phyloP scores from a whole-genome alignment of 345 rosid species.

The Isatis tinctoria region DNA sequence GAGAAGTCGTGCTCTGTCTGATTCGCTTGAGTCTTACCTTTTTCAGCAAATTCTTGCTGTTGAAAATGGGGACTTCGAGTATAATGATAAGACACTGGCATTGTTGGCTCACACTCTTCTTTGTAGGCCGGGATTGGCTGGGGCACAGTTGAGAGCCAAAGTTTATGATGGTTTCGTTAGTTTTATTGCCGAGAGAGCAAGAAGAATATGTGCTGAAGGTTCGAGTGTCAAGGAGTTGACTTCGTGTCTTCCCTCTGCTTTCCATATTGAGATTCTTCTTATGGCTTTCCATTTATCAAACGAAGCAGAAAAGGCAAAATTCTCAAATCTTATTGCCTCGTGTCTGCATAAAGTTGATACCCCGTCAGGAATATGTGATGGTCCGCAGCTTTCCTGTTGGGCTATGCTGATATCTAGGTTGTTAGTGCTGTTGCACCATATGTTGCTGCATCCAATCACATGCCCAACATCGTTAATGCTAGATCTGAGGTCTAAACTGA shows the following conservation, averaged over 20 bases:
- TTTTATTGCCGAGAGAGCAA: slow-evolving; percentile 57
- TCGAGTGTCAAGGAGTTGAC: slow-evolving; percentile 59
- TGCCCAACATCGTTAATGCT: slow-evolving; percentile 74
- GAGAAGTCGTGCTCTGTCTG: slow-evolving; percentile 51
- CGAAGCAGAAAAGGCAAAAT: slow-evolving; percentile 56
- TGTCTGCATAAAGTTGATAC: slow-evolving; percentile 44
- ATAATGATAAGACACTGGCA: slow-evolving; percentile 67
- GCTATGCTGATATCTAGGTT: slow-evolving; percentile 82
- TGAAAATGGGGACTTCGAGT: slow-evolving; percentile 59
- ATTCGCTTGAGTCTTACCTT: slow-evolving; percentile 69
- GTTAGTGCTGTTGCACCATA: slow-evolving; percentile 76
- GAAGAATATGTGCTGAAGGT: slow-evolving; percentile 42
- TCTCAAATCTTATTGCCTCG: slow-evolving; percentile 53
- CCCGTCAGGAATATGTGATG: slow-evolving; percentile 38
- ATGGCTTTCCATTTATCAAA: slow-evolving; percentile 89
- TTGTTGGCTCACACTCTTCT: slow-evolving; percentile 70
- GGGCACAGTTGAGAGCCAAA: slow-evolving; percentile 62
- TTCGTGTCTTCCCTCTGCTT: slow-evolving; percentile 71
- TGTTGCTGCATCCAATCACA: slow-evolving; percentile 58
- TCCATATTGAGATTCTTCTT: slow-evolving; percentile 88
- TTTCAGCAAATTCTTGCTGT: slow-evolving; percentile 64
- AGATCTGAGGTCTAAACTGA: slow-evolving; percentile 69
- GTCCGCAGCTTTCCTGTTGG: slow-evolving; percentile 71
- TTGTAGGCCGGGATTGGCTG: slow-evolving; percentile 56
- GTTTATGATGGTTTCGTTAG: slow-evolving; percentile 51